These are phyloP conservation scores for Amphicarpaea edgeworthii DNA, from an alignment of 306 rosid genomes.

Conservation along the genomic window DNA sequence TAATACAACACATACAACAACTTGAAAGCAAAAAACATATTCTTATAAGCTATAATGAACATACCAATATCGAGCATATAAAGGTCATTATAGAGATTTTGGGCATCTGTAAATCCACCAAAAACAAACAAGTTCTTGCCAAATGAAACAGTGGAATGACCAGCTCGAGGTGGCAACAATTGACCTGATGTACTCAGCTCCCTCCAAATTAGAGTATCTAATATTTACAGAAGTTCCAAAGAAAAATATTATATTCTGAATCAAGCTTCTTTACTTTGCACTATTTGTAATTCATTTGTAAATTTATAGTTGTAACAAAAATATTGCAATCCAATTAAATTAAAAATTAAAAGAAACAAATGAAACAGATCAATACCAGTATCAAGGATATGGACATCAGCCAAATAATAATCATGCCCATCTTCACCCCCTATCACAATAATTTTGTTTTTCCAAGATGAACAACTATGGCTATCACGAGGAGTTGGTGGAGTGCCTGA, in stretches of 20 bases:
- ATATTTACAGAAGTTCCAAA: conserved; percentile 46
- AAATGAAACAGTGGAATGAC: conserved; percentile 89
- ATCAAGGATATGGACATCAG: conserved; percentile 97
- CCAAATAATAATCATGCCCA: conserved; percentile 80
- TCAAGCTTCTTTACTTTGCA: conserved; percentile 8
- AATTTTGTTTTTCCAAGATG: conserved; percentile 87
- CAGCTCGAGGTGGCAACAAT: conserved; percentile 88
- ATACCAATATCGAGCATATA: conserved; percentile 88
- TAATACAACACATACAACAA: conserved; percentile 4
- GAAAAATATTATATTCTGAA: conserved; percentile 36
- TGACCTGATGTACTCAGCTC: conserved; percentile 88
- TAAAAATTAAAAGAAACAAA: not conserved
- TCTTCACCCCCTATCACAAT: conserved; percentile 97
- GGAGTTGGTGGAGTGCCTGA: conserved; percentile 91
- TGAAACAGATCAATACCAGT: conserved; percentile 63
- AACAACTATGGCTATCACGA: conserved; percentile 96
- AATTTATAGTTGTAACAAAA: not conserved
- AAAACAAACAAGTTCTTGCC: conserved; percentile 91
- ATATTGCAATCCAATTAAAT: not conserved
- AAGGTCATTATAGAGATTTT: conserved; percentile 87
- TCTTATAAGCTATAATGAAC: conserved; percentile 45
- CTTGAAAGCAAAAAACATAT: not conserved
- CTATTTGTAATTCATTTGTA: conserved; percentile 21
- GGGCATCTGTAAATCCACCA: conserved; percentile 97
- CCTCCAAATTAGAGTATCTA: conserved; percentile 94